These are phyloP conservation scores for Penicillium crystallinum DNA, from an alignment of 495 filamentous ascomycete species.

Conservation along the genomic window DNA sequence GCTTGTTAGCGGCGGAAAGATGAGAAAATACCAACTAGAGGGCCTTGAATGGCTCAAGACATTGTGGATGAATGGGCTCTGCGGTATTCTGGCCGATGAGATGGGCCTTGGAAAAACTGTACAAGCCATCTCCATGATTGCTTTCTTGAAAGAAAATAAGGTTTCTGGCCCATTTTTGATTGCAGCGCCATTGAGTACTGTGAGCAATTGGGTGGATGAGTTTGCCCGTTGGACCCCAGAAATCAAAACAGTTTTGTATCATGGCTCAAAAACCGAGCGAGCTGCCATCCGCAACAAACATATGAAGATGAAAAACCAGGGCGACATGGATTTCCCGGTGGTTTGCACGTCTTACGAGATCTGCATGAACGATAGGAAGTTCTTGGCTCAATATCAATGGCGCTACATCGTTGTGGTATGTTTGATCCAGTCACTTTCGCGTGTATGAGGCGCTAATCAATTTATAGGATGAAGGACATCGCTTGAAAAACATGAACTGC, in stretches of 20 bases:
- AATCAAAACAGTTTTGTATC: slow-evolving; percentile 84
- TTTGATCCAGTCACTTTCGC: neutral
- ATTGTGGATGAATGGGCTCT: slow-evolving; percentile 87
- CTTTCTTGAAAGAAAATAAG: slow-evolving; percentile 80
- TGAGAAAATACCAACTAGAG: slow-evolving; percentile 92
- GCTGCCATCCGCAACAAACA: slow-evolving; percentile 60
- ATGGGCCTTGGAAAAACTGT: slow-evolving; percentile 97
- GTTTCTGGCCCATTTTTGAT: slow-evolving; percentile 86
- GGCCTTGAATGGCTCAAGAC: slow-evolving; percentile 87
- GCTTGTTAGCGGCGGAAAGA: slow-evolving; percentile 77
- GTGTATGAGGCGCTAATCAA: slow-evolving; percentile 6
- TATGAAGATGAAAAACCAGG: slow-evolving; percentile 56
- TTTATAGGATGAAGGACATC: slow-evolving; percentile 82
- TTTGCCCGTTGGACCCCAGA: slow-evolving; percentile 83
- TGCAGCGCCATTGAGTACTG: slow-evolving; percentile 81
- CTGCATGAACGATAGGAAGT: slow-evolving; percentile 81
- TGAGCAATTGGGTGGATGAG: slow-evolving; percentile 96
- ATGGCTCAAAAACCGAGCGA: slow-evolving; percentile 72
- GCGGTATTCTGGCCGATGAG: slow-evolving; percentile 93
- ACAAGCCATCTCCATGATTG: slow-evolving; percentile 87
- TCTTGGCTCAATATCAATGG: slow-evolving; percentile 78
- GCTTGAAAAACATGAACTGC: slow-evolving; percentile 95
- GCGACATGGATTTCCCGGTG: slow-evolving; percentile 71
- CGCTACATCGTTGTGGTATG: slow-evolving; percentile 91
- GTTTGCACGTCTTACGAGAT: slow-evolving; percentile 95